Base-by-base conservation (phyloP, 768 basidiomycete species). In the Tephrocybe sp. region DNA sequence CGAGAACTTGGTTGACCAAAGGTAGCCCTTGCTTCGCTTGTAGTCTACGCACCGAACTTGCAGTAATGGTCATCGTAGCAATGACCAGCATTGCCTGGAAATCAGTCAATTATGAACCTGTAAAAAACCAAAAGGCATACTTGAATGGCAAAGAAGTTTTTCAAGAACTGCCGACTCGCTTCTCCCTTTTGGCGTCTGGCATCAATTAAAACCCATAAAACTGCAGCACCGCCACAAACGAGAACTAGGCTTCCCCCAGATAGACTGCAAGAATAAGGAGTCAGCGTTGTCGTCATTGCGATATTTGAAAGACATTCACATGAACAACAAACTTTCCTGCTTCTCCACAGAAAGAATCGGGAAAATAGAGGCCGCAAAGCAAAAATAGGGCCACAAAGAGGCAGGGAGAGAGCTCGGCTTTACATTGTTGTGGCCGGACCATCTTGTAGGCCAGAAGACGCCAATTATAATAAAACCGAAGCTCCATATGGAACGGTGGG, bases 321-420 rank as follows among this genome's bases (percentile, higher is more conserved):
- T 84, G 3, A 73, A 61, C 1, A 59, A 21, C 18, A 86, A 51
- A 54, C 71, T 83, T 66, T 93, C 91, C 20, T 71, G 68, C 62
- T 89, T 88, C 51, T 92, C 83, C 2, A 92, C 87, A 7, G 80
- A 70, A 23, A 92, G 73, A 23, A 88, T 63, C 0, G 90, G 90
- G 59, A 93, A 93, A 2, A 89, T 57, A 0, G 78, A 79, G 0
- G 79, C 80, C n/a, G 72, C 55, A 1, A 81, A 55, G 62, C 85
- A 90, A 5, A 74, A 71, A 14, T 61, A 17, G 1, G 62, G 59
- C 86, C 87, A 91, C 1, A 59, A 51, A 0, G 63, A 32, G 1
- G 69, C 50, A 25, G 75, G 60, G 6, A 33, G 40, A 18, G 58
- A 42, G 42, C 68, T 56, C 53, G 57, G 59, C 40, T 30, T 56